Evolutionary conservation across 176 grass and related monocot species (phyloP).

Genomic region (Sorghum bicolor): DNA sequence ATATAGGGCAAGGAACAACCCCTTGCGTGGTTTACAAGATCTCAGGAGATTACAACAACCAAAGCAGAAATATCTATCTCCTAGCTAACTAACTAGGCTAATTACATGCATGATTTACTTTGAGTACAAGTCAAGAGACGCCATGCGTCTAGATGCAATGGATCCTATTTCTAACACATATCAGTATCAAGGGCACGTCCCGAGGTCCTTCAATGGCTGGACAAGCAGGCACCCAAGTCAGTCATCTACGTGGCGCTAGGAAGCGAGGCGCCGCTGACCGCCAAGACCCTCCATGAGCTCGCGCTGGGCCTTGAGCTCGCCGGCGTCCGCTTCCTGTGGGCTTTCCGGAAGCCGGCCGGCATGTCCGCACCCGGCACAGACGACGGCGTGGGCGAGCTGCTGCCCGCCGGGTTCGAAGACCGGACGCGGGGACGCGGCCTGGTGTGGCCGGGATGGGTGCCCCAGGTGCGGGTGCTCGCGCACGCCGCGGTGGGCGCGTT

Average conservation of each 20-base stretch:
- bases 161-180: too few species aligned
- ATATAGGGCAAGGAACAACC: too few species aligned
- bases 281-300: conserved; percentile 38
- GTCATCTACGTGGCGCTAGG: conserved; percentile 68
- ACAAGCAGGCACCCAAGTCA: conserved; percentile 19
- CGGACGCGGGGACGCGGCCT: background rate
- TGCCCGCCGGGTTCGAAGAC: conserved; percentile 41
- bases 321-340: conserved; percentile 57
- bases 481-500: conserved; percentile 45
- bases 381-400: background rate
- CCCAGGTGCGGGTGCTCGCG: conserved; percentile 37
- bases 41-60: too few species aligned
- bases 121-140: too few species aligned
- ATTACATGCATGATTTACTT: too few species aligned
- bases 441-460: conserved; percentile 38
- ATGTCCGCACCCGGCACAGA: background rate
- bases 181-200: background rate
- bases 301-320: conserved; percentile 50
- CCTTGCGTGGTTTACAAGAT: too few species aligned
- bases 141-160: too few species aligned
- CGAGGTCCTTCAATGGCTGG: conserved; percentile 39
- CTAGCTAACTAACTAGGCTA: too few species aligned
- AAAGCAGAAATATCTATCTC: too few species aligned
- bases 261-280: conserved; percentile 43
- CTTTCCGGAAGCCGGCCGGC: conserved; percentile 18